phyloP scores from a whole-genome alignment of 164 flowering plant genomes.

The Echeveria elegans region DNA sequence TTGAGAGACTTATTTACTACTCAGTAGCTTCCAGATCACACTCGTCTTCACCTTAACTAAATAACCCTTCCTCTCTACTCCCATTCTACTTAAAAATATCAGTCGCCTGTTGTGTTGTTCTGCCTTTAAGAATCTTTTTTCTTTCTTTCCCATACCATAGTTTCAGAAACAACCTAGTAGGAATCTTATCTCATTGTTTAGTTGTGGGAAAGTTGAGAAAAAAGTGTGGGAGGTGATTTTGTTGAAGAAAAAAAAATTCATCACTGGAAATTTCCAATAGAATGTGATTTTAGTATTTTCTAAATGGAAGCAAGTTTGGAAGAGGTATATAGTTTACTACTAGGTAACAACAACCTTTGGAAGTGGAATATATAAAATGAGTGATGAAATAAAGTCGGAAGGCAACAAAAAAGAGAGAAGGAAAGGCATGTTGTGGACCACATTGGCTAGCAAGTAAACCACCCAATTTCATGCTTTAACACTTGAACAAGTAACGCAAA shows the following conservation, averaged over 20 bases:
- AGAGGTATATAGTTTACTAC: not conserved
- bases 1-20: not conserved
- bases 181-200: not conserved
- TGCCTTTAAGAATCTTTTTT: too few species aligned
- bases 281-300: not conserved
- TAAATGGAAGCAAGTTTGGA: not conserved
- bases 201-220: not conserved
- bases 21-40: not conserved
- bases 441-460: not conserved
- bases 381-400: not conserved
- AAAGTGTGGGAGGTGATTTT: too few species aligned
- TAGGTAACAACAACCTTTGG: not conserved
- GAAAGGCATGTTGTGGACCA: not conserved
- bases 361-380: not conserved
- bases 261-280: too few species aligned
- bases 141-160: too few species aligned
- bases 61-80: not conserved
- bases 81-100: not conserved
- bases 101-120: not conserved
- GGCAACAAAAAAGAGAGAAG: not conserved
- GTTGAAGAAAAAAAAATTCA: too few species aligned
- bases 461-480: constrained; percentile 4
- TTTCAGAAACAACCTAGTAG: not conserved
- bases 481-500: constrained; percentile 1
- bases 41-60: not conserved